A percentile compares a stretch with the other conserved stretches of the same genome.
phyloP scores from a whole-genome alignment of 768 basidiomycete species.

The Dictyophora rubrovolvata region DNA sequence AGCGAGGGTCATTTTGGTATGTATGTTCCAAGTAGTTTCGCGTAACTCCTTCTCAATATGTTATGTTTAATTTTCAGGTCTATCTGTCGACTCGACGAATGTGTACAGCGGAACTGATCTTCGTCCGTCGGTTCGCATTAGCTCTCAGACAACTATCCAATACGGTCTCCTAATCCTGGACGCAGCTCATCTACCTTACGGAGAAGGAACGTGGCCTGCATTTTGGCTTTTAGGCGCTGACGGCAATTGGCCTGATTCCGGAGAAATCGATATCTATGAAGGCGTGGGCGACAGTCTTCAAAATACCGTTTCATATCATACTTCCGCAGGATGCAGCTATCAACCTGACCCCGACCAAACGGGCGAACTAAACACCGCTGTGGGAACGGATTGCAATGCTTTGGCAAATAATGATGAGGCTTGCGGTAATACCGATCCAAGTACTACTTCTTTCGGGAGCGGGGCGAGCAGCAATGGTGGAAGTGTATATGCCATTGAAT shows the following conservation, averaged over 20 bases:
- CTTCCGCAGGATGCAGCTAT: slow-evolving; percentile 27
- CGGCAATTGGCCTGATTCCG: slow-evolving; percentile 24
- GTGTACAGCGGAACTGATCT: not conserved
- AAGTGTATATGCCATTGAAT: slow-evolving; percentile 34
- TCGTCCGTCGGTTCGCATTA: slow-evolving; percentile 5
- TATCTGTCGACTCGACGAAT: slow-evolving; percentile 7
- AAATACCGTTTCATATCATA: slow-evolving; percentile 36
- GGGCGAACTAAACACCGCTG: slow-evolving; percentile 26
- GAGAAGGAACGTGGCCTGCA: slow-evolving; percentile 82
- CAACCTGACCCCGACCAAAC: slow-evolving; percentile 16
- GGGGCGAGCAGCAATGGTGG: slow-evolving; percentile 34
- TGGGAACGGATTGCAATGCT: slow-evolving; percentile 24
- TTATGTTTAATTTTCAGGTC: not conserved
- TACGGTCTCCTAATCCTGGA: slow-evolving; percentile 67
- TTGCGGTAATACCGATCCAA: slow-evolving; percentile 30
- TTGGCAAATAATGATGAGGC: slow-evolving; percentile 25
- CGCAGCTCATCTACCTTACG: slow-evolving; percentile 80
- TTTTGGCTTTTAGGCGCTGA: slow-evolving; percentile 43
- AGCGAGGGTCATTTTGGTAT: slow-evolving; percentile 6
- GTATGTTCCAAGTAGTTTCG: not conserved
- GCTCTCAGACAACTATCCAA: not conserved
- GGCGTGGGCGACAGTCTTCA: slow-evolving; percentile 30
- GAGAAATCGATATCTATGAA: slow-evolving; percentile 37
- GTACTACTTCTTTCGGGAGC: slow-evolving; percentile 28
- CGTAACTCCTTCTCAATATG: not conserved